These are phyloP conservation scores for Mikania micrantha DNA, from an alignment of 129 eudicot genomes.

Conservation along the genomic window DNA sequence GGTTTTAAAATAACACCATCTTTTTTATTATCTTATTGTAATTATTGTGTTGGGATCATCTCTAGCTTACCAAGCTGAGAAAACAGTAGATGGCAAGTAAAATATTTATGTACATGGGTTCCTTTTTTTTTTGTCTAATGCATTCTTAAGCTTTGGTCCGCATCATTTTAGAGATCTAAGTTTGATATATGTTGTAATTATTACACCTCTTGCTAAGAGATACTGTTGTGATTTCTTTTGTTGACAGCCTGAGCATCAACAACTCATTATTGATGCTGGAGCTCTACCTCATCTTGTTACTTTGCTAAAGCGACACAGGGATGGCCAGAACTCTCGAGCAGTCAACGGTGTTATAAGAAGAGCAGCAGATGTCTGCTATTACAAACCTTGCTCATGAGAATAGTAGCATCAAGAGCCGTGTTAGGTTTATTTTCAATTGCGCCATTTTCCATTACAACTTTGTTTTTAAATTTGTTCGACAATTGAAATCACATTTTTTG, in stretches of 20 bases:
- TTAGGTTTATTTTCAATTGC: conserved; percentile 49
- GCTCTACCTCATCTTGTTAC: conserved; percentile 72
- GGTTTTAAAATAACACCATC: neutral
- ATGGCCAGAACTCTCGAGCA: conserved; percentile 43
- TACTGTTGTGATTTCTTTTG: conserved; percentile 10
- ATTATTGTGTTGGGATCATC: neutral
- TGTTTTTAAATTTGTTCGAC: conserved; percentile 3
- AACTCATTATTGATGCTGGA: conserved; percentile 81
- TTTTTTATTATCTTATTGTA: neutral
- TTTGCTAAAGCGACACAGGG: conserved; percentile 54
- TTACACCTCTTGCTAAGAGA: neutral
- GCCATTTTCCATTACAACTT: neutral
- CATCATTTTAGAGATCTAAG: neutral
- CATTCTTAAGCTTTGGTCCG: neutral
- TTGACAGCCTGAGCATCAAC: conserved; percentile 89
- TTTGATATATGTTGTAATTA: conserved; percentile 1
- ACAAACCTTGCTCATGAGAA: conserved; percentile 93
- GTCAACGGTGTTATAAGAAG: conserved; percentile 67
- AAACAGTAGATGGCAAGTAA: conserved; percentile 3
- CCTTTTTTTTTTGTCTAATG: conserved; percentile 1
- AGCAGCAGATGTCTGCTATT: conserved; percentile 88
- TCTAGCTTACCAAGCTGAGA: conserved; percentile 4
- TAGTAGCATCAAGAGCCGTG: conserved; percentile 65
- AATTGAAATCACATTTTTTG: neutral
- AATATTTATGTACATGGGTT: neutral